Evolutionary conservation across 345 rosid genomes (phyloP).

Genomic region (Abelmoschus esculentus): DNA sequence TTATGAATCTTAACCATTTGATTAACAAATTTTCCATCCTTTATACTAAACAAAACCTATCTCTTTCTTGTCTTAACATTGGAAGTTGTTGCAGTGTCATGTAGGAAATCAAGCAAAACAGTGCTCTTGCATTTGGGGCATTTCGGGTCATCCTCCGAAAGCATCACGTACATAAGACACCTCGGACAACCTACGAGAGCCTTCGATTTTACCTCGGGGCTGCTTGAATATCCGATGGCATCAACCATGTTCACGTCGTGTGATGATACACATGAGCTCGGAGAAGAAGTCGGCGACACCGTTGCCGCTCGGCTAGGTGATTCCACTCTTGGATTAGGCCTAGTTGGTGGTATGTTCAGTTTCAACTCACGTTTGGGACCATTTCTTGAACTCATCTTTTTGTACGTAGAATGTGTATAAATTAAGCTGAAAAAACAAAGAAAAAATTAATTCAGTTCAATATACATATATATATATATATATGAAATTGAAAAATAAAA

Average conservation of each 20-base stretch:
- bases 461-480: background rate
- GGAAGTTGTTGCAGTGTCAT: constrained; percentile 27
- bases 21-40: too few relatives aligned
- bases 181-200: constrained; percentile 85
- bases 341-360: constrained; percentile 79
- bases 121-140: background rate
- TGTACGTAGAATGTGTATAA: background rate
- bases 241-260: constrained; percentile 22
- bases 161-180: constrained; percentile 45
- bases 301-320: constrained; percentile 60
- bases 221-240: constrained; percentile 32
- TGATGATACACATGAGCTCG: constrained; percentile 87
- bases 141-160: background rate
- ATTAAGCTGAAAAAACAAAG: background rate
- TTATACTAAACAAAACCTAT: background rate
- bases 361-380: constrained; percentile 77
- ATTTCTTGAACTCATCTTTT: constrained; percentile 68
- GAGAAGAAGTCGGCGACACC: constrained; percentile 60
- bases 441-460: background rate
- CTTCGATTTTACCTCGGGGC: constrained; percentile 92
- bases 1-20: too few relatives aligned
- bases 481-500: background rate
- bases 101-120: constrained; percentile 26
- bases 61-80: constrained; percentile 29
- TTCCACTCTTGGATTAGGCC: constrained; percentile 36